Base-by-base conservation (phyloP, 495 filamentous ascomycete genomes). In the Trichoderma reesei region DNA sequence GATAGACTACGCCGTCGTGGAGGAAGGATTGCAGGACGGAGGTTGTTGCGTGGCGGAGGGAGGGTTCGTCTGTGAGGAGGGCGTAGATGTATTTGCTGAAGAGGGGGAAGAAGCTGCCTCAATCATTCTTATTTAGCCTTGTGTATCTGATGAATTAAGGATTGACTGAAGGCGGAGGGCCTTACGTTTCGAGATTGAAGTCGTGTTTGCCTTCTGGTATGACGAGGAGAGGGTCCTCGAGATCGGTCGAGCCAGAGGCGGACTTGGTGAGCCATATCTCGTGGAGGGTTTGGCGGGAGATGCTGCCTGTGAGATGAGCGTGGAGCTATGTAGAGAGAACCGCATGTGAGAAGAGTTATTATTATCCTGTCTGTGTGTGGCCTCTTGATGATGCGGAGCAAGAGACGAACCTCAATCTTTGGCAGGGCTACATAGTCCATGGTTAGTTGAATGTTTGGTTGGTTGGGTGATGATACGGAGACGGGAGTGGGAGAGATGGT, bases 251-350 rank as follows among this genome's bases (percentile, higher is more conserved):
- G 44, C 71, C 70, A 6, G 65, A 65, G 8, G 73, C 73, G 60
- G 82, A 84, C 72, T 86, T 88, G 59, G 72, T 69, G 44, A 73
- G 61, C 88, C 90, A 96, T 68, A 94, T 83, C 46, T 90, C 83
- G 69, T 93, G 88, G 1, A 94, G 83, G 63, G 83, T 87, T 75
- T 86, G 72, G 14, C 85, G 84, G 71, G 84, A 88, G 74, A 94
- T 92, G 72, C 88, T 91, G 56, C 91, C 90, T 51, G 83, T 88
- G 39, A 96, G 82, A 73, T 94, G 90, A 65, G 90, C 90, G 67
- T 96, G 91, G 18, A 96, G 81, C 87, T 93, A 34, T 20, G n/a
- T 7, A 10, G 20, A 39, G 37, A 39, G 10, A 56, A 69, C 0
- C 18, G 5, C 0, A 1, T 0, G 37, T 41, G 39, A 62, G 26